phyloP scores from a whole-genome alignment of 163 green algal species.

The Chlamydomonas reinhardtii region DNA sequence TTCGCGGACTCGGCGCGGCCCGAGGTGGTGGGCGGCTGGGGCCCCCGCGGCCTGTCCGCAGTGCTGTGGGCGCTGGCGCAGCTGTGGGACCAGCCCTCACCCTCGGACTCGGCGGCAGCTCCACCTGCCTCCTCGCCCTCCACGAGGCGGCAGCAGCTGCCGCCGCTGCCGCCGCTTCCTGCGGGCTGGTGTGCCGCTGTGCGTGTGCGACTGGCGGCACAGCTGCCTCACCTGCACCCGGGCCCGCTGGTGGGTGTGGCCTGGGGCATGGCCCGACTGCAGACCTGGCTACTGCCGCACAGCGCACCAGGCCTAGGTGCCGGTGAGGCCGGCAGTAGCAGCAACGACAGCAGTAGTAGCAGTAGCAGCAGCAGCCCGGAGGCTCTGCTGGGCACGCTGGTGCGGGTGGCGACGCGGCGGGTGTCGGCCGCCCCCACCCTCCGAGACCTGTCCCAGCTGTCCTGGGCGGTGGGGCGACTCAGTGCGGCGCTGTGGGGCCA shows the following conservation, averaged over 20 bases:
- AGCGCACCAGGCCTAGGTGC: not conserved
- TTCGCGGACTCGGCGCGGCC: slow-evolving; percentile 11
- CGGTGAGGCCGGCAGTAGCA: not conserved
- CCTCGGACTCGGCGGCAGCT: no score
- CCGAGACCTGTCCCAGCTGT: not conserved
- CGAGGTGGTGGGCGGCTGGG: not conserved
- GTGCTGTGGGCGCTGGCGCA: slow-evolving; percentile 27
- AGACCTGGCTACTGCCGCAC: slow-evolving; percentile 21
- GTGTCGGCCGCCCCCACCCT: not conserved
- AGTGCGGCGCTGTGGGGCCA: not conserved
- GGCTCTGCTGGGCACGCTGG: not conserved
- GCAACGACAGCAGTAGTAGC: not conserved
- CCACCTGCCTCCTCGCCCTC: no score
- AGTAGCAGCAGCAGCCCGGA: not conserved
- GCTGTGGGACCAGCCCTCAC: not conserved
- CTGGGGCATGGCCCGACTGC: slow-evolving; percentile 33
- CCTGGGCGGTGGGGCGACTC: not conserved
- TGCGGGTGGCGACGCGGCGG: not conserved
- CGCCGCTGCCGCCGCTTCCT: not conserved
- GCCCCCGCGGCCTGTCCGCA: slow-evolving; percentile 1
- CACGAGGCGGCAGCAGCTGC: not conserved
- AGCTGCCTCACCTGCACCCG: slow-evolving; percentile 26
- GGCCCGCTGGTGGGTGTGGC: slow-evolving; percentile 25
- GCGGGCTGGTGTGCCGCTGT: not conserved
- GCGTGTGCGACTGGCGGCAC: not conserved